Evolutionary conservation across 768 basidiomycete genomes (phyloP), one percentile per base, ranked within the genome.

Genomic region (Termitomyces titanicus): DNA sequence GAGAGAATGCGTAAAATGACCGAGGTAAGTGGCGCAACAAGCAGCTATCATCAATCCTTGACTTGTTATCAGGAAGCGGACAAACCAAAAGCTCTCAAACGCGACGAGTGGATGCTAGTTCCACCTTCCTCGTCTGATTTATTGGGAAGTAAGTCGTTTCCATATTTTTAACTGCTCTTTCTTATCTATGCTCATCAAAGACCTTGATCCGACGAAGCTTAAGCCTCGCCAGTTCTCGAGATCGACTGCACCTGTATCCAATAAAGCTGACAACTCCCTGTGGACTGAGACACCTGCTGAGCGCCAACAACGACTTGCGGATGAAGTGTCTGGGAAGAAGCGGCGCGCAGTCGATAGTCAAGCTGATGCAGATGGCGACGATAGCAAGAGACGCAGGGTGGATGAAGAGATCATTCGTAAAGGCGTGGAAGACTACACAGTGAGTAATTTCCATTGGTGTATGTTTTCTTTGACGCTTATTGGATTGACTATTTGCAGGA

Each of bases 241-340:
- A 51, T 72, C 82, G 22, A 59, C 71, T n/a, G 75, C 78, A 15
- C 68, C 83, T 13, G 62, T 68, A 2, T 67, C 73, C 12, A 71
- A 75, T 1, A 69, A 75, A 42, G 70, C 71, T 7, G 89, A 89
- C 61, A 79, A 72, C 52, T 86, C 85, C 2, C 77, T 96, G 12
- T 99, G 97, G 97, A 99, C 97, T 0, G 97, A 99, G 75, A 98
- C 97, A 0, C 97, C 97, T 0, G 87, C 87, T 0, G 93, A 98
- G 66, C 81, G 88, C 15, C 93, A 92, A 66, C 88, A 96, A 64
- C 82, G 97, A 1, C 75, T 98, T n/a, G 85, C 86, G 1, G 96
- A 98, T 66, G 96, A 99, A 69, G 87, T 97, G 2, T 81, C 86
- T n/a, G 96, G 97, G 39, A 93, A 91, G 72, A 89, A 91, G 63